Conservation (phyloP, 495 filamentous ascomycete genomes). For the Neurospora sp. region DNA sequence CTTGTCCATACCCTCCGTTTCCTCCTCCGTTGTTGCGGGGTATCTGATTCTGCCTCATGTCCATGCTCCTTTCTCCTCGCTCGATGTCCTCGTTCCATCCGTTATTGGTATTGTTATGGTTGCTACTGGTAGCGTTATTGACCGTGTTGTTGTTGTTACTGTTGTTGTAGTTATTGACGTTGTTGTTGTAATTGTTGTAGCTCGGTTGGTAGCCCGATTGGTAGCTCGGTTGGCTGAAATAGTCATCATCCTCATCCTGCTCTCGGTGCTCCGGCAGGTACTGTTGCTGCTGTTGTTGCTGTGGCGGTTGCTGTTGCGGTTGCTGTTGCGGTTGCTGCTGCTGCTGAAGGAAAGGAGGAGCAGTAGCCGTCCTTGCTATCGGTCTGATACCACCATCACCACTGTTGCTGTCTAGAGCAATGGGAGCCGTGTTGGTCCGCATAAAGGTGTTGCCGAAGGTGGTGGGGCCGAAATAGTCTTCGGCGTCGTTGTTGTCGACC, state of each 20-base stretch:
- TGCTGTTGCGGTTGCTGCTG: not conserved
- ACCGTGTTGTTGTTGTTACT: constrained; percentile 4
- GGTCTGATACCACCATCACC: not conserved
- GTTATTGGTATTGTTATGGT: constrained; percentile 14
- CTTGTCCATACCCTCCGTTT: not conserved
- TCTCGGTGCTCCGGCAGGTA: not conserved
- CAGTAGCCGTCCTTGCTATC: not conserved
- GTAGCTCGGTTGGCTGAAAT: not conserved
- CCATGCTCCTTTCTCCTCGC: constrained; percentile 11
- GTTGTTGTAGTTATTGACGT: not conserved
- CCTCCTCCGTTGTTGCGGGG: not conserved
- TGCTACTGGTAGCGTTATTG: constrained; percentile 5
- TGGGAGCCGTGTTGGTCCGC: not conserved
- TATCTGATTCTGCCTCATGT: not conserved
- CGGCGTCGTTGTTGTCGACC: not conserved
- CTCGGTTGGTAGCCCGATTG: too few species aligned
- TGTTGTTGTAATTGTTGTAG: not conserved
- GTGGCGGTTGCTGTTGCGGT: not conserved
- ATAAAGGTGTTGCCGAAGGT: not conserved
- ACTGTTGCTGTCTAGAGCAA: not conserved
- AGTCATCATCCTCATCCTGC: not conserved
- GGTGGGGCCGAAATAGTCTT: not conserved
- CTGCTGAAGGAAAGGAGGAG: not conserved
- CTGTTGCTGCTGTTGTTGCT: not conserved
- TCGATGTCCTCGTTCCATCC: constrained; percentile 28